Base-by-base conservation (phyloP, 352 stramenopile species). In the Pythium aphanidermatum region DNA sequence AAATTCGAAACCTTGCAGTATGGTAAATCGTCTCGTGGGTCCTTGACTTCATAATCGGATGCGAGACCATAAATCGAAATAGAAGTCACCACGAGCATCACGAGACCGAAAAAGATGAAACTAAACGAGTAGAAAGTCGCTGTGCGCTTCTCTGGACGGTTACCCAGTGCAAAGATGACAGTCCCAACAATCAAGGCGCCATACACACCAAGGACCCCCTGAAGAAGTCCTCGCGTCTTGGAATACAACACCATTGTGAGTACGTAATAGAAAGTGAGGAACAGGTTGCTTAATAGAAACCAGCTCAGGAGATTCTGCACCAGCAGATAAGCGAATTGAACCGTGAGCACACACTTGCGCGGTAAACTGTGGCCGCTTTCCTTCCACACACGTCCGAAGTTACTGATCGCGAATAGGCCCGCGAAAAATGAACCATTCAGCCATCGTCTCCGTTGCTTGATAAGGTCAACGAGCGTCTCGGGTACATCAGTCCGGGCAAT, bases 391-490 rank as follows among this genome's bases (percentile, higher is more conserved):
- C 68, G 66, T 25, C 53, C 51, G 46, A 76, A 79, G 37, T 77
- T 74, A 39, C 55, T 70, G 35, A 84, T 68, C 17, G 66, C 68
- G 36, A 79, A 84, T 24, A 84, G 41, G 4, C 66, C 65, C 3
- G 66, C 71, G 24, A 86, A 84, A 43, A 86, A 83, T 11, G 61
- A 73, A 7, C 71, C 71, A 31, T 86, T 84, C 21, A 84, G 57
- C 71, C 69, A 84, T 9, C 71, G 61, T 0, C 71, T 54, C 8
- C 74, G 71, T 53, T 84, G 71, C 53, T 76, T 75, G 53, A 83
- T 83, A 32, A 84, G 34, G 37, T 74, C 64, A 2, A 71, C 65
- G 0, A 86, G 60, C n/a, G 65, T 79, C 24, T 74, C 54, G 2
- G 67, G 67, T 0, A 71, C 67, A 31, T 77, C 63, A 0, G 63